A percentile compares a stretch with the other conserved stretches of the same genome.
phyloP scores from a whole-genome alignment of 257 asterid species.

The Solanum appendiculatum region DNA sequence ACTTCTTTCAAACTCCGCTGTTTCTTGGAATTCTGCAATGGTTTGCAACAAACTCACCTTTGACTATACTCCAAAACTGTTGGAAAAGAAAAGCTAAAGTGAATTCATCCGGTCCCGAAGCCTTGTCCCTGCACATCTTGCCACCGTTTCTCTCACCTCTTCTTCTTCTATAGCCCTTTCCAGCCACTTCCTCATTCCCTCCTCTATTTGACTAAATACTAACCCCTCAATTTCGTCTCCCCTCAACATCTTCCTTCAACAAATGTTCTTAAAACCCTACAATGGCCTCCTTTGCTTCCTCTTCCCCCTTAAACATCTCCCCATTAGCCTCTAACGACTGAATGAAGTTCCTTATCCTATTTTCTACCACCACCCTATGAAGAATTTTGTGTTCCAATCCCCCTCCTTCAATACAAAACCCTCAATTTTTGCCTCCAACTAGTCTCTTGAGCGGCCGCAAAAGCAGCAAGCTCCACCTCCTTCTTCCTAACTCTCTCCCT shows the following conservation, averaged over 20 bases:
- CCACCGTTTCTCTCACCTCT: not conserved
- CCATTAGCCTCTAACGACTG: not conserved
- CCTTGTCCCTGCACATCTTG: not conserved
- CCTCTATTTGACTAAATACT: not conserved
- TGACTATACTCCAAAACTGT: not conserved
- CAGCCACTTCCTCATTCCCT: not conserved
- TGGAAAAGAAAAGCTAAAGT: not conserved
- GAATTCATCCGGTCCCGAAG: not conserved
- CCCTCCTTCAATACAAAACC: not conserved
- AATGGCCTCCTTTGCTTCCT: not conserved
- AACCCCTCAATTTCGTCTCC: not conserved
- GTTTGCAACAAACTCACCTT: not conserved
- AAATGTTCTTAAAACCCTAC: not conserved
- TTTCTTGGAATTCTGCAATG: not conserved
- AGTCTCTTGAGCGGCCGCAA: not conserved
- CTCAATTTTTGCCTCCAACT: not conserved
- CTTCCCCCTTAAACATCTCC: not conserved
- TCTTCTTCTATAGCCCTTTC: not conserved
- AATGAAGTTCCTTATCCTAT: not conserved
- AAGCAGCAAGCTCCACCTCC: not conserved
- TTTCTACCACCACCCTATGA: not conserved
- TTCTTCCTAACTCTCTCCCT: not conserved
- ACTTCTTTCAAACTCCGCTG: not conserved
- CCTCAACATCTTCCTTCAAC: not conserved
- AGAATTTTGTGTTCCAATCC: not conserved